phyloP scores from a whole-genome alignment of 2,329 filamentous ascomycete genomes.

The Paraphoma sp. region DNA sequence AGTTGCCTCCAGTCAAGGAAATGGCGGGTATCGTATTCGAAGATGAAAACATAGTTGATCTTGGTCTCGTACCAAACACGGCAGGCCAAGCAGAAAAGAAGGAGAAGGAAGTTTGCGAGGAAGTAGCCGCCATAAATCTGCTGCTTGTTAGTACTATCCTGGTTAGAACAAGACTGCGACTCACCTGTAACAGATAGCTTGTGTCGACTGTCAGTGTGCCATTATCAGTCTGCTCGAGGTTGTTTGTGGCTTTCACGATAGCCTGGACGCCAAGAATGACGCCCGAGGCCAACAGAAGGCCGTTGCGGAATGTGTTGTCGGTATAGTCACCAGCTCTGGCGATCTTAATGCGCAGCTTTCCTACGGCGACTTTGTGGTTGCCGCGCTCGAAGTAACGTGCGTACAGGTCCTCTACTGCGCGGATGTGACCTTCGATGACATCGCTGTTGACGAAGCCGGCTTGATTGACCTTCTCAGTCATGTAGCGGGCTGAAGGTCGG shows the following conservation, averaged over 20 bases:
- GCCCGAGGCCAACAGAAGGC: conserved; percentile 53
- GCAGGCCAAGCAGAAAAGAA: conserved; percentile 86
- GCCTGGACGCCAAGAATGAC: conserved; percentile 53
- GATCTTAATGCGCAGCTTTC: conserved; percentile 79
- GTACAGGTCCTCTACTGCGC: conserved; percentile 87
- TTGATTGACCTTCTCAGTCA: conserved; percentile 89
- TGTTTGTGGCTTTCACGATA: conserved; percentile 46
- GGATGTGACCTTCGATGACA: conserved; percentile 79
- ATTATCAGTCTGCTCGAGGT: conserved; percentile 25
- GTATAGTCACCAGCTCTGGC: conserved; percentile 66
- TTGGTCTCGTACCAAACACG: conserved; percentile 82
- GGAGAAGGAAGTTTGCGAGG: conserved; percentile 77
- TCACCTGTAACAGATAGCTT: conserved; percentile 67
- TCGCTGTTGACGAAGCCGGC: conserved; percentile 93
- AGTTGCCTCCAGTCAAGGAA: conserved; percentile 90
- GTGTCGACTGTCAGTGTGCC: conserved; percentile 38
- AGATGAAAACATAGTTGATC: conserved; percentile 96
- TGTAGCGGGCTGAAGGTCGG: conserved; percentile 77
- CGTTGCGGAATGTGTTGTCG: conserved; percentile 65
- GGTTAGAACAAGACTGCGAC: conserved; percentile 62
- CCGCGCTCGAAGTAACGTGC: conserved; percentile 92
- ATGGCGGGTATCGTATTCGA: conserved; percentile 90
- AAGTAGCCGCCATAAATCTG: conserved; percentile 94
- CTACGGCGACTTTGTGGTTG: conserved; percentile 88
- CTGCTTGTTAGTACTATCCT: conserved; percentile 28